Percentiles rank a stretch among this genome's conserved stretches.
These are phyloP conservation scores for Moricandia arvensis DNA, from an alignment of 345 rosid genomes.

Conservation along the genomic window DNA sequence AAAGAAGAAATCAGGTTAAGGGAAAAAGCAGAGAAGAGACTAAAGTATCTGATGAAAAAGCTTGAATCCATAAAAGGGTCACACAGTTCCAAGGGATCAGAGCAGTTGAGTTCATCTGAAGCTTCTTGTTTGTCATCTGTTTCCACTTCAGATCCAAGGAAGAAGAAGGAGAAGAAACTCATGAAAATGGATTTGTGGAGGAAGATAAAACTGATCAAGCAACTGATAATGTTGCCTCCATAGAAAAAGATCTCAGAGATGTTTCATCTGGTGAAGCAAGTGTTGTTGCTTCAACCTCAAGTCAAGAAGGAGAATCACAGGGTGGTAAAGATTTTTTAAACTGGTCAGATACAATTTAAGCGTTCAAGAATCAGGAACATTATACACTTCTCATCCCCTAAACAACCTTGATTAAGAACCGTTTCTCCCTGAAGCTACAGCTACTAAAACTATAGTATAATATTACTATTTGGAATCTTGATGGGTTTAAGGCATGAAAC, in stretches of 20 bases:
- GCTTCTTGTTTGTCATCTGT: conserved; percentile 48
- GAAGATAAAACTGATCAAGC: conserved; percentile 23
- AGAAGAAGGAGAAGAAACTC: conserved; percentile 28
- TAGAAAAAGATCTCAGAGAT: conserved; percentile 28
- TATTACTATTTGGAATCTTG: neutral
- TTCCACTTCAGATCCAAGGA: conserved; percentile 38
- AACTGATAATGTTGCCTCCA: conserved; percentile 14
- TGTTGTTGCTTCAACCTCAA: conserved; percentile 25
- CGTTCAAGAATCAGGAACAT: conserved; percentile 1
- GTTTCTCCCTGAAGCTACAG: conserved; percentile 6
- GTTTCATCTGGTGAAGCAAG: conserved; percentile 12
- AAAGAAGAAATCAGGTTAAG: conserved; percentile 65
- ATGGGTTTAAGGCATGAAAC: neutral
- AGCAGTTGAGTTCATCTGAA: conserved; percentile 42
- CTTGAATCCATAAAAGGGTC: conserved; percentile 51
- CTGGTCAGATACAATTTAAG: conserved; percentile 21
- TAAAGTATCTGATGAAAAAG: conserved; percentile 55
- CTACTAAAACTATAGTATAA: neutral
- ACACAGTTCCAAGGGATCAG: conserved; percentile 37
- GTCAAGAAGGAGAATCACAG: conserved; percentile 23
- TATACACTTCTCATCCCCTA: conserved; percentile 6
- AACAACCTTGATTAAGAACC: conserved; percentile 5
- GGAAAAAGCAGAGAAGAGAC: conserved; percentile 69
- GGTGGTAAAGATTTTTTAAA: conserved; percentile 1
- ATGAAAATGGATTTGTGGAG: conserved; percentile 20